A percentile compares a stretch with the other conserved stretches of the same genome.
These are phyloP conservation scores for Candida silvicultrix DNA, from an alignment of 805 yeast species.

Conservation along the genomic window DNA sequence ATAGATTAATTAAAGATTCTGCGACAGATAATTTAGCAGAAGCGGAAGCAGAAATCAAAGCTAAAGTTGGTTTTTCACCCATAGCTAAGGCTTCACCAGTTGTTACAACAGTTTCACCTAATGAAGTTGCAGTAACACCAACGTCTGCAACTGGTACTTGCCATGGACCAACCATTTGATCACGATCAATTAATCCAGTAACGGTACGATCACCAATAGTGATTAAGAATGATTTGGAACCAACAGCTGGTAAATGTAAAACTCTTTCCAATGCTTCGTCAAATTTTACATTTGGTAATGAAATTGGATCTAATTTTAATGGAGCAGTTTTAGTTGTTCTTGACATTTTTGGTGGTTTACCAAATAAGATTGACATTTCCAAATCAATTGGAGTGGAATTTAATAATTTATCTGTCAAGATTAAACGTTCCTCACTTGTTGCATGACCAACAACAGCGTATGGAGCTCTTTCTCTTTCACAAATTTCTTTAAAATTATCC, in stretches of 20 bases:
- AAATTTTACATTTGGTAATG: slow-evolving; percentile 33
- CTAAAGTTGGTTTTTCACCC: slow-evolving; percentile 94
- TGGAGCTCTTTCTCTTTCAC: slow-evolving; percentile 94
- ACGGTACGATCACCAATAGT: slow-evolving; percentile 99
- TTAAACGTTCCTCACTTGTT: slow-evolving; percentile 75
- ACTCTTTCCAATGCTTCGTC: slow-evolving; percentile 75
- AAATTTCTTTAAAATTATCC: slow-evolving; percentile 64
- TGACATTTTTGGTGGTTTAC: slow-evolving; percentile 95
- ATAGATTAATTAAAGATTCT: slow-evolving; percentile 80
- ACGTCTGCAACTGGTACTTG: slow-evolving; percentile 98
- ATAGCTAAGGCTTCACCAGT: slow-evolving; percentile 98
- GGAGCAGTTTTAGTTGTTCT: slow-evolving; percentile 63
- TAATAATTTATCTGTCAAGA: slow-evolving; percentile 73
- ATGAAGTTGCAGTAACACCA: slow-evolving; percentile 89
- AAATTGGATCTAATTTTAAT: slow-evolving; percentile 37
- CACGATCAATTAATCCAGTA: slow-evolving; percentile 94
- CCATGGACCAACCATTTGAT: slow-evolving; percentile 99
- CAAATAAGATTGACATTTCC: slow-evolving; percentile 91
- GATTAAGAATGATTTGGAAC: slow-evolving; percentile 87
- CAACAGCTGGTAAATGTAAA: slow-evolving; percentile 86
- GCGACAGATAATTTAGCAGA: slow-evolving; percentile 96
- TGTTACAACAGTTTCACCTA: slow-evolving; percentile 60
- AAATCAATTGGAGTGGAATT: slow-evolving; percentile 88
- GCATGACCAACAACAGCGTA: slow-evolving; percentile 95
- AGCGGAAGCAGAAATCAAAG: slow-evolving; percentile 81